Evolutionary conservation across 345 rosid species (phyloP).

Genomic region (Aquilaria malaccensis): DNA sequence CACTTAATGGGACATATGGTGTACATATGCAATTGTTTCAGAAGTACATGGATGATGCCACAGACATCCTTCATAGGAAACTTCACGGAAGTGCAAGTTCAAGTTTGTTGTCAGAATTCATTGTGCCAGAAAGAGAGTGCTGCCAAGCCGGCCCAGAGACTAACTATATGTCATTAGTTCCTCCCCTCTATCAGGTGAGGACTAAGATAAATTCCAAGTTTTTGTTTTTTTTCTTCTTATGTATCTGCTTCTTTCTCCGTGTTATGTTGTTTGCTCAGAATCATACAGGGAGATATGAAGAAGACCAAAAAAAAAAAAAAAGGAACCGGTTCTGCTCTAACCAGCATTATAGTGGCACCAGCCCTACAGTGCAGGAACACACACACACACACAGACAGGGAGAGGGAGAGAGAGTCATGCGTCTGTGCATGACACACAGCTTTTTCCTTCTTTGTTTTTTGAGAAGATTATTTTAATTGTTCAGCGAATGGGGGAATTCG

Average conservation of each 20-base stretch:
- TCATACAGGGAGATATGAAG: not conserved
- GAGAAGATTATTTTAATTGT: not conserved
- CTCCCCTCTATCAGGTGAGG: conserved; percentile 42
- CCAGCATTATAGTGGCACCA: not conserved
- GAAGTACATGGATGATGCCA: conserved; percentile 39
- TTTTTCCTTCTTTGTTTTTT: conserved; percentile 7
- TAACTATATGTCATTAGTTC: conserved; percentile 26
- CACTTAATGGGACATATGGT: conserved; percentile 23
- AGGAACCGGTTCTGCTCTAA: not conserved
- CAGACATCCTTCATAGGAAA: conserved; percentile 25
- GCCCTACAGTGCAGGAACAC: no score
- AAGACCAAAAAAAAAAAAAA: no score
- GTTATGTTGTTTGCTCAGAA: not conserved
- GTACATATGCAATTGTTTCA: conserved; percentile 36
- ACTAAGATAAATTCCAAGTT: not conserved
- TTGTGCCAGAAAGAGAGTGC: conserved; percentile 16
- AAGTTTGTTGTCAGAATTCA: conserved; percentile 14
- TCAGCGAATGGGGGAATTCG: not conserved
- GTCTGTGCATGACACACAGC: not conserved
- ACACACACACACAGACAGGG: no score
- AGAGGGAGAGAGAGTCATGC: no score
- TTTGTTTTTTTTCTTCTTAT: not conserved
- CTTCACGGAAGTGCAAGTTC: conserved; percentile 18
- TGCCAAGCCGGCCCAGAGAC: conserved; percentile 27
- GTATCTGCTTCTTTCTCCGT: not conserved